Evolutionary conservation across 805 yeast species (phyloP), one percentile per base, ranked within the genome.

Genomic region (Saccharomycopsis sp.): DNA sequence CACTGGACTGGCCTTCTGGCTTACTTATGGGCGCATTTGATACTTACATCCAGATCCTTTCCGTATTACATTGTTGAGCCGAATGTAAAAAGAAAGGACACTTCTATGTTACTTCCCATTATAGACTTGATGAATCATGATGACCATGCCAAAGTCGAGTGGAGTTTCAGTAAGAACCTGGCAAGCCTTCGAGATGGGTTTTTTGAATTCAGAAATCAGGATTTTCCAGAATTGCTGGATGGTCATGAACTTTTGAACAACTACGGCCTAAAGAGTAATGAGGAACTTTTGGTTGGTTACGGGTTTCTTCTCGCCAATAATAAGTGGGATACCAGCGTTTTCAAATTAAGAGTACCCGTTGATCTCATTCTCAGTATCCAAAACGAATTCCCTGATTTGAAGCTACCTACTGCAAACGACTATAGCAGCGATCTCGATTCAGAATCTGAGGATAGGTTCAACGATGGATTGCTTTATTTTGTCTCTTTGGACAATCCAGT

Each of bases 191-290:
- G n/a, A n/a, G n/a, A n/a, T n/a, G 66, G 24, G 48, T 60, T 50
- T 24, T 21, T 51, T 20, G 21, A 44, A 44, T 53, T 47, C 23
- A 52, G 34, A 8, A 60, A 50, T 16, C 51, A 24, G 14, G 21
- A 48, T 1, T 53, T 59, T 24, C 51, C n/a, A 15, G 21, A 53
- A 12, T 15, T 64, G n/a, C 53, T 58, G 2, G 62, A 61, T 1
- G 80, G 79, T 1, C 68, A 70, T 1, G 86, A 89, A 66, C 61
- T 91, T 0, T 87, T 71, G 70, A 91, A 91, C 67, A 89, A 89
- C 69, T 91, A 91, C 70, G 97, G 97, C 1, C 81, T 87, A 53
- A 91, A 90, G 69, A 88, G 94, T 0, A 91, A 90, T 66, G 96
- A 89, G 64, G 96, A 89, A 63, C 70, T 91, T 29, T 70, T 91